These are phyloP conservation scores for Pisolithus marmoratus DNA, from an alignment of 768 basidiomycete species.

Conservation along the genomic window DNA sequence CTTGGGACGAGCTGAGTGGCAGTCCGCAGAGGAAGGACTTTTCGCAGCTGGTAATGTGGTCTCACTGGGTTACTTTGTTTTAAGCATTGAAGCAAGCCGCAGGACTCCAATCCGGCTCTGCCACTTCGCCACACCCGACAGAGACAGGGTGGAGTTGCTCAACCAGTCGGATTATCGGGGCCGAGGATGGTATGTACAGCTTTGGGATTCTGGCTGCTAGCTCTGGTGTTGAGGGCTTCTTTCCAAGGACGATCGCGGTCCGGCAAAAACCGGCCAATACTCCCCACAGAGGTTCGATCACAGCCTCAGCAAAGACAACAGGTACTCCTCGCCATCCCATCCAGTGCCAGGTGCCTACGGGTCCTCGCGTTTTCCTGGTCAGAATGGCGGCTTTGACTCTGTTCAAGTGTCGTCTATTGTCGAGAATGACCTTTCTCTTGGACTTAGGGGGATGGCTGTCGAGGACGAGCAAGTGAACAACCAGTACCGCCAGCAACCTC, in stretches of 20 bases:
- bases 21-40: slow-evolving; percentile 48
- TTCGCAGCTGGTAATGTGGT: slow-evolving; percentile 35
- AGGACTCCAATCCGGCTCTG: slow-evolving; percentile 41
- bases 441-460: slow-evolving; percentile 57
- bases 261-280: slow-evolving; percentile 43
- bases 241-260: slow-evolving; percentile 42
- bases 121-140: slow-evolving; percentile 42
- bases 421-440: slow-evolving; percentile 50
- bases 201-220: slow-evolving; percentile 4
- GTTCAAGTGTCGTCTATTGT: slow-evolving; percentile 34
- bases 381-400: slow-evolving; percentile 33
- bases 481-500: slow-evolving; percentile 35
- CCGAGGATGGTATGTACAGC: slow-evolving; percentile 34
- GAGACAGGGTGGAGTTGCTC: slow-evolving; percentile 38
- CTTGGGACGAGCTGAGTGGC: slow-evolving; percentile 54
- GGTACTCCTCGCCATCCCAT: slow-evolving; percentile 46
- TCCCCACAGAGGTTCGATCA: slow-evolving; percentile 52
- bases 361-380: slow-evolving; percentile 23
- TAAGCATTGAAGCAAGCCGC: slow-evolving; percentile 9
- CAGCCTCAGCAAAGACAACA: slow-evolving; percentile 38
- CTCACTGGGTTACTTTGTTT: slow-evolving; percentile 15
- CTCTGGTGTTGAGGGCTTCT: slow-evolving; percentile 16
- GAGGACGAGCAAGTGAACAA: slow-evolving; percentile 44
- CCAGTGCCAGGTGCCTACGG: slow-evolving; percentile 20
- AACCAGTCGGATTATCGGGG: slow-evolving; percentile 32